phyloP scores from a whole-genome alignment of 129 eudicot genomes.

The sunflower (Helianthus annuus) region HanXRQr2.0-SUNRISE NC_035434.2:165016697-165017196 shows the following conservation, averaged over 20 bases:
- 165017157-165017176: constrained; percentile 61
- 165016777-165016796: too few relatives aligned
- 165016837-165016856: too few relatives aligned
- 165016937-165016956: too few relatives aligned
- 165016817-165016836: too few relatives aligned
- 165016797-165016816: too few relatives aligned
- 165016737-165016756: too few relatives aligned
- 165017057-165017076: constrained; percentile 80
- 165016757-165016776: too few relatives aligned
- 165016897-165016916: too few relatives aligned
- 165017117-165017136: constrained; percentile 44
- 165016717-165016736: too few relatives aligned
- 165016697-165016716: not conserved
- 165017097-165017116: constrained; percentile 94
- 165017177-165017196: constrained; percentile 50
- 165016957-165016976: not conserved
- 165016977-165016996: not conserved
- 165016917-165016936: too few relatives aligned
- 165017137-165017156: constrained; percentile 68
- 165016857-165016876: too few relatives aligned
- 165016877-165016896: too few relatives aligned
- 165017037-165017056: not conserved
- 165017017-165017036: not conserved
- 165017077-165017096: constrained; percentile 98
- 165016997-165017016: not conserved